A percentile compares a stretch with the other conserved stretches of the same genome.
phyloP scores from a whole-genome alignment of 2,329 filamentous ascomycete genomes.

The Fusarium tjaetaba region DNA sequence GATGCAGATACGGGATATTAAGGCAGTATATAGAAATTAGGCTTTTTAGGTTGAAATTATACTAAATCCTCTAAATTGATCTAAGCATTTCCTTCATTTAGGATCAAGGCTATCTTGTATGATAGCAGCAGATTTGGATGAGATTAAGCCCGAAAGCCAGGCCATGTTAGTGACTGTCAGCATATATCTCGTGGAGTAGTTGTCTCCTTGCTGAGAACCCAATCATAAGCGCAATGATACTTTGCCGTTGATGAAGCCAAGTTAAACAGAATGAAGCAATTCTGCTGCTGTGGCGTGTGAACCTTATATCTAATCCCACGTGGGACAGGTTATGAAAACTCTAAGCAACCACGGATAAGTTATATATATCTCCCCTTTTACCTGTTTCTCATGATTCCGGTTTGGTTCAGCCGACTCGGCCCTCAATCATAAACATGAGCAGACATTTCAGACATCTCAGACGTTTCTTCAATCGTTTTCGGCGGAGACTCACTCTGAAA shows the following conservation, averaged over 20 bases:
- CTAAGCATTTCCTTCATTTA: not conserved
- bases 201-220: not conserved
- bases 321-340: not conserved
- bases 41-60: not conserved
- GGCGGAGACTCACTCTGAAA: not conserved
- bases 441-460: too few species aligned
- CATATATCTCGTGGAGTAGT: not conserved
- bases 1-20: not conserved
- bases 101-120: not conserved
- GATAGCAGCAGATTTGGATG: accelerated
- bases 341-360: not conserved
- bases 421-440: not conserved
- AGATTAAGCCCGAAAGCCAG: not conserved
- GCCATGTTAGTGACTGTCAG: not conserved
- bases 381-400: not conserved
- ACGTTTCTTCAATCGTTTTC: not conserved
- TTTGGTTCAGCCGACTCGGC: accelerated
- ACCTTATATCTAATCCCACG: not conserved
- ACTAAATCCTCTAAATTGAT: not conserved
- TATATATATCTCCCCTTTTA: too few species aligned
- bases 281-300: not conserved
- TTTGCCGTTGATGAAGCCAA: not conserved
- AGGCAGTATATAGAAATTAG: not conserved
- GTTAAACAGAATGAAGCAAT: not conserved
- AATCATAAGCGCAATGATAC: not conserved